Base-by-base conservation (phyloP, 495 filamentous ascomycete species). In the Penicillium flavigenum region DNA sequence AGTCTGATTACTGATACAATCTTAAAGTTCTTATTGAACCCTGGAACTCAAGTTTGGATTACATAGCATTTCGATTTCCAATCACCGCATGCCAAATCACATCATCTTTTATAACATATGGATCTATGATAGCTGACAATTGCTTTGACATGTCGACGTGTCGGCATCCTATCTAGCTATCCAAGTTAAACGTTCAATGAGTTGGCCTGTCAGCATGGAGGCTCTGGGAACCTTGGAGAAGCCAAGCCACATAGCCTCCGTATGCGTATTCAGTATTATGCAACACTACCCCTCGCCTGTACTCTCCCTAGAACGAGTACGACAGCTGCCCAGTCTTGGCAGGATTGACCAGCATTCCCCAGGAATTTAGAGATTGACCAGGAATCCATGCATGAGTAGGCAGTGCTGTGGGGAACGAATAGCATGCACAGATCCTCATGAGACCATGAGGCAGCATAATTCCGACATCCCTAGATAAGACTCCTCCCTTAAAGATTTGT, bases 131-230 rank as follows among this genome's bases (percentile, higher is more conserved):
- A 12, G 42, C 42, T 44, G 19, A 44, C 22, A 46, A 36, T 36
- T 29, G 16, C 7, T 49, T 32, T 32, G 29, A 48, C 27, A 22
- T 48, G 17, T 16, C 11, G 2, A 39, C 36, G 36, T 24, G 34
- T 38, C 14, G 12, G 14, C 20, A 26, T 14, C 17, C 34, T n/a
- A 51, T 39, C 32, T 26, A 12, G 47, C 31, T 38, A 14, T 34
- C 10, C 8, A 31, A 31, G 9, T 31, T 31, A 10, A 10, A 29
- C 27, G 10, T 31, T 9, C 9, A 17, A 49, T 50, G 32, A 51
- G 14, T 20, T 51, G 48, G 48, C 48, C 26, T 38, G 48, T 51
- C 48, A 51, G 48, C 48, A 24, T 20, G 22, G 48, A 51, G 48
- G 48, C 48, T 51, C 48, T 39, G 17, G 16, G n/a, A 39, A 39